Conservation (phyloP, 1,284 basidiomycete species). For the Salmacisia buchloeana region DNA sequence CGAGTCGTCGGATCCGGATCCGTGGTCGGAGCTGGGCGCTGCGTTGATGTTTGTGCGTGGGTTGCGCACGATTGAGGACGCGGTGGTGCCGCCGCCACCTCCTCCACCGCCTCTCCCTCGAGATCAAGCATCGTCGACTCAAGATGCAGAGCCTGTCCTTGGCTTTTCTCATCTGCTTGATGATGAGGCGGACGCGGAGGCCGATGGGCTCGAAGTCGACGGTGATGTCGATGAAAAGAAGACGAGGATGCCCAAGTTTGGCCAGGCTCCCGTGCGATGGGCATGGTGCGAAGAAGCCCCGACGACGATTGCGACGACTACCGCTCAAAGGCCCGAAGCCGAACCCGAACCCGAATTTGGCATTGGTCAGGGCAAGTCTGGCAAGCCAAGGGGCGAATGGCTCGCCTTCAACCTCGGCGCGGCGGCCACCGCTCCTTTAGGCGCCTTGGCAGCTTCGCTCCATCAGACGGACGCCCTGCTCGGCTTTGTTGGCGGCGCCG, state of each 20-base stretch:
- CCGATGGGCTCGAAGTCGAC: background rate
- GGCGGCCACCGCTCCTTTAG: background rate
- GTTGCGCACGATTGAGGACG: background rate
- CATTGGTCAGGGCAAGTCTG: no score
- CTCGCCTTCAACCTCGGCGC: background rate
- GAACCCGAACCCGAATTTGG: background rate
- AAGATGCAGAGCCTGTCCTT: background rate
- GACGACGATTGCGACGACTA: background rate
- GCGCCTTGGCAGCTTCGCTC: no score
- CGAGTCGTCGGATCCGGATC: background rate
- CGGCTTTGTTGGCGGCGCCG: background rate
- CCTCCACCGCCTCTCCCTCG: background rate
- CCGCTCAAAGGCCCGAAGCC: no score
- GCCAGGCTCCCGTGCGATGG: conserved; percentile 1
- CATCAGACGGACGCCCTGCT: background rate
- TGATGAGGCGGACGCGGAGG: background rate
- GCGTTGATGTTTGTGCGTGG: background rate
- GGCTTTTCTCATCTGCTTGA: background rate
- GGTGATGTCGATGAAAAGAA: background rate
- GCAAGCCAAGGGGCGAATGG: no score
- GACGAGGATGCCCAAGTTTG: background rate
- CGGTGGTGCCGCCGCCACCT: background rate
- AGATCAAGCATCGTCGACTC: no score
- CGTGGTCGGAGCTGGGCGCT: background rate
- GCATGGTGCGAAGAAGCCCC: conserved; percentile 6